Conservation (phyloP, 441 rosid species). For the Omphalea diandra region DNA sequence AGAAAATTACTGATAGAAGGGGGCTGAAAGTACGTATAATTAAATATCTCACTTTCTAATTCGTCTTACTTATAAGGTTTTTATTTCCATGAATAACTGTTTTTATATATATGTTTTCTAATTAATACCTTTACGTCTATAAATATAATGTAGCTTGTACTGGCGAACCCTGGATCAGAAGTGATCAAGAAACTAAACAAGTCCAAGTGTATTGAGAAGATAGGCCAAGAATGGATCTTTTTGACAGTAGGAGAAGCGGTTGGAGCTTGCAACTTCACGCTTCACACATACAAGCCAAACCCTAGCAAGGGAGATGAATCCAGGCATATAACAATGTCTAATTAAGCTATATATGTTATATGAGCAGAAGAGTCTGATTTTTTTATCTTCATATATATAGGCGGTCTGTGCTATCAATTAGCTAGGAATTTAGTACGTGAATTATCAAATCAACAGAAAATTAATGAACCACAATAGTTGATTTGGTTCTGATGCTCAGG, state of each 20-base stretch:
- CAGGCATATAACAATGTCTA: constrained; percentile 55
- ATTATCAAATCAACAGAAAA: too few species aligned
- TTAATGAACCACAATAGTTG: constrained; percentile 4
- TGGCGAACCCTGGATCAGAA: constrained; percentile 95
- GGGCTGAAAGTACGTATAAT: constrained; percentile 63
- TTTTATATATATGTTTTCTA: neutral
- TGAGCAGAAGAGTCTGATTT: neutral
- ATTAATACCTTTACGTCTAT: too few species aligned
- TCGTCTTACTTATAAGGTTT: too few species aligned
- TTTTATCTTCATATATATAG: neutral
- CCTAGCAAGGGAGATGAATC: constrained; percentile 30
- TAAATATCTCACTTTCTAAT: neutral
- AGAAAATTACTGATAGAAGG: constrained; percentile 60
- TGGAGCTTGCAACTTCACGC: constrained; percentile 74
- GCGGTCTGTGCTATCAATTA: neutral
- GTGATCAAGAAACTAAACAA: constrained; percentile 88
- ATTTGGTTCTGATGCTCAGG: constrained; percentile 1
- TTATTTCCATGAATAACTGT: neutral
- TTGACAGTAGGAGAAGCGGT: constrained; percentile 93
- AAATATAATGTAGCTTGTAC: constrained; percentile 45
- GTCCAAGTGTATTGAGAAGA: constrained; percentile 57
- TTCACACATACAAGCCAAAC: constrained; percentile 51
- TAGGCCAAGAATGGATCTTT: constrained; percentile 82
- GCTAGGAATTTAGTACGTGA: neutral
- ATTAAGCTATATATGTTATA: too few species aligned